phyloP scores from a whole-genome alignment of 345 rosid genomes.

The Acer saccharum region DNA sequence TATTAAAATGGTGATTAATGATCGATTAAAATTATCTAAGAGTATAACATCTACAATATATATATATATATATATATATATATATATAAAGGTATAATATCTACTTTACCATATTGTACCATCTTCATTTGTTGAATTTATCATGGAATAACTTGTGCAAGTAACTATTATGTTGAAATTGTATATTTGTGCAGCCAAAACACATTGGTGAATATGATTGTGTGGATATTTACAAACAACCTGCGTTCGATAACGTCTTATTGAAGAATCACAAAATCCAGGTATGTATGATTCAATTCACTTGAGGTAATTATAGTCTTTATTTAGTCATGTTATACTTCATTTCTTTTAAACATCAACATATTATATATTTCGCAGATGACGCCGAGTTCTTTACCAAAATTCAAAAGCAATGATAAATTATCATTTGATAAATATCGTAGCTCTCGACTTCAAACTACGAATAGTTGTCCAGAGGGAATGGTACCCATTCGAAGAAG shows the following conservation, averaged over 20 bases:
- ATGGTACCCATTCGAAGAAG: neutral
- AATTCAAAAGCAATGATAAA: too few relatives aligned
- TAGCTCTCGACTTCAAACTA: neutral
- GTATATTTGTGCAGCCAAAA: neutral
- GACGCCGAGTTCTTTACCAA: neutral
- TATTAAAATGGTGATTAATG: too few relatives aligned
- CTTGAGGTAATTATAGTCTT: neutral
- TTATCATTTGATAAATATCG: too few relatives aligned
- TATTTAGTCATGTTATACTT: neutral
- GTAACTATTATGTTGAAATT: neutral
- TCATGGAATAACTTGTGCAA: too few relatives aligned
- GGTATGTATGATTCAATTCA: neutral
- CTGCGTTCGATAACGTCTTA: neutral
- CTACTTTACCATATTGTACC: too few relatives aligned
- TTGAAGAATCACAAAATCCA: neutral
- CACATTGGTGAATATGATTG: neutral
- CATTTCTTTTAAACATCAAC: neutral
- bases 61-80: too few relatives aligned
- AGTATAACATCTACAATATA: too few relatives aligned
- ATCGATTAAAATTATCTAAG: too few relatives aligned
- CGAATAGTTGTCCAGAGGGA: neutral
- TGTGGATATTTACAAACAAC: neutral
- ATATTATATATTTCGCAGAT: neutral
- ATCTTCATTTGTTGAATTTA: too few relatives aligned
- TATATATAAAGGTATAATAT: neutral